Conservation (phyloP, 305 asterid species). For the Solanum hybrid region DNA sequence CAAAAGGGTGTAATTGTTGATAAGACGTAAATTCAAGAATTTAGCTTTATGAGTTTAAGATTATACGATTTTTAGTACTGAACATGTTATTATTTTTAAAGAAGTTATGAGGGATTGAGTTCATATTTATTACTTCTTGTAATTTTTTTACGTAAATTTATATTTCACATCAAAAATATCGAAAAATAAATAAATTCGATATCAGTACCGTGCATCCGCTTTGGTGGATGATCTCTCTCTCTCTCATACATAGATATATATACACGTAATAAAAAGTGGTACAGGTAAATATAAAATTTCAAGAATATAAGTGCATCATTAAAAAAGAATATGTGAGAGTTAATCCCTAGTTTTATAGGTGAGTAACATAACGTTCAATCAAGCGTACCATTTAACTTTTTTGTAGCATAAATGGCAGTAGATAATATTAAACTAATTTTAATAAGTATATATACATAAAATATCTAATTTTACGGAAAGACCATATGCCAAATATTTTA, state of each 20-base stretch:
- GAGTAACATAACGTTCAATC: not conserved
- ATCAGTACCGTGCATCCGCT: not conserved
- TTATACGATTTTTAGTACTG: not conserved
- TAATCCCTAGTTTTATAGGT: not conserved
- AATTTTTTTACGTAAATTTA: not conserved
- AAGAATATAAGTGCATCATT: not conserved
- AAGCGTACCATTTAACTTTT: not conserved
- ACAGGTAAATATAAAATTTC: not conserved
- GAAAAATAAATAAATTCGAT: not conserved
- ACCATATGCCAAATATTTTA: not conserved
- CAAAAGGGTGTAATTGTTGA: not conserved
- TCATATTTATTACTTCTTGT: not conserved
- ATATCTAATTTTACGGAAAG: not conserved
- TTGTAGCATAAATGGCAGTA: not conserved
- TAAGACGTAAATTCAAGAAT: not conserved
- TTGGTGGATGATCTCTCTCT: not conserved
- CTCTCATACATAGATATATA: not conserved
- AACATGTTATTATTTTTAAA: not conserved
- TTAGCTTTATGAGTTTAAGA: not conserved
- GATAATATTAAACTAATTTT: not conserved
- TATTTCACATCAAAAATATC: not conserved
- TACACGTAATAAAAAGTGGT: not conserved
- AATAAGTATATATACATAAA: no score
- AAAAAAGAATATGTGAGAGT: not conserved
- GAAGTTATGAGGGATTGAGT: not conserved